Evolutionary conservation across 1,284 basidiomycete genomes (phyloP).

Genomic region (Nidula niveotomentosa): DNA sequence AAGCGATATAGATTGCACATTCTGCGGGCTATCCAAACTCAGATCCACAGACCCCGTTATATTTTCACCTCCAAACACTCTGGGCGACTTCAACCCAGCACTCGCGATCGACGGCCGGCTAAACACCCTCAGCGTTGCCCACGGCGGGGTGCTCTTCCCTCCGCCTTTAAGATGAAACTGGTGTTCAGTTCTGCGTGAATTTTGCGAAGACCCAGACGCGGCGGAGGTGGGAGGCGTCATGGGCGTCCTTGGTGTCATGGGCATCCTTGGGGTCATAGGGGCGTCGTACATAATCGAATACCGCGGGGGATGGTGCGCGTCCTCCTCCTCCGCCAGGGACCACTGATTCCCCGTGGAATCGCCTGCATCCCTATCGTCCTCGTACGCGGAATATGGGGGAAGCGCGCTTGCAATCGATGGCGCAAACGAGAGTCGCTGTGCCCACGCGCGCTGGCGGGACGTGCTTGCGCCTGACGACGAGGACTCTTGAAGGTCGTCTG

Average conservation of each 20-base stretch:
- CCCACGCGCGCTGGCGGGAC: too few relatives aligned
- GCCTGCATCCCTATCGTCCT: too few relatives aligned
- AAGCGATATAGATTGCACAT: slow-evolving; percentile 4
- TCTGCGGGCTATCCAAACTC: neutral
- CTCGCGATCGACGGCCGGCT: neutral
- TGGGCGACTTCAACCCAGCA: neutral
- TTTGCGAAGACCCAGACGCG: too few relatives aligned
- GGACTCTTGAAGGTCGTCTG: too few relatives aligned
- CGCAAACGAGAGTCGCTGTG: too few relatives aligned
- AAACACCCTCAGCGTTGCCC: neutral
- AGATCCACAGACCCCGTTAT: neutral
- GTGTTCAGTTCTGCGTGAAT: neutral
- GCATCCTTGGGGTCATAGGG: neutral
- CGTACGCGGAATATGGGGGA: too few relatives aligned
- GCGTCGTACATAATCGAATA: neutral
- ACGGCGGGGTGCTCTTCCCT: neutral
- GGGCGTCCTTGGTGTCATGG: too few relatives aligned
- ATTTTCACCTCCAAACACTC: neutral
- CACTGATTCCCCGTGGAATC: too few relatives aligned
- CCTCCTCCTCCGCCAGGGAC: neutral
- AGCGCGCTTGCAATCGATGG: too few relatives aligned
- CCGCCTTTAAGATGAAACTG: neutral
- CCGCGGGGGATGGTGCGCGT: neutral
- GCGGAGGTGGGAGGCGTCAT: too few relatives aligned
- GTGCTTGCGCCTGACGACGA: too few relatives aligned